These are phyloP conservation scores for Alternaria triticina DNA, from an alignment of 2,329 filamentous ascomycete genomes.

Conservation along the genomic window DNA sequence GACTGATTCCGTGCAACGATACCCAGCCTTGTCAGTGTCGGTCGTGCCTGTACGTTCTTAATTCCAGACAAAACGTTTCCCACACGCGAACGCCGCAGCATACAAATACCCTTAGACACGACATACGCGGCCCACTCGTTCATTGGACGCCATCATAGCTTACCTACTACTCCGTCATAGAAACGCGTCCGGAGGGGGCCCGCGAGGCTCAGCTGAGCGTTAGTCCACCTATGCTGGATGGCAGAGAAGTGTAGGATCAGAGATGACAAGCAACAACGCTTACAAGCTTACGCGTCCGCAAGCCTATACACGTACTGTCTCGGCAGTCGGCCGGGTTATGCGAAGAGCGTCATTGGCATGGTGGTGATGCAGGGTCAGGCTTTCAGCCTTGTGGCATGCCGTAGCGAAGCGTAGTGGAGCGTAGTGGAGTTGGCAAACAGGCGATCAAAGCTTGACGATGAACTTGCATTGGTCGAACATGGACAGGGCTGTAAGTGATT, in stretches of 20 bases:
- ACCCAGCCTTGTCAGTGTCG: neutral
- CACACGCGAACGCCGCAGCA: slow-evolving; percentile 27
- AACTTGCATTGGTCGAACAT: neutral
- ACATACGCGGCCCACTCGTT: slow-evolving; percentile 15
- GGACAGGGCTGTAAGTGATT: neutral
- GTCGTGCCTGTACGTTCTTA: neutral
- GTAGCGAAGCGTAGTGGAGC: neutral
- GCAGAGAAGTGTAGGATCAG: neutral
- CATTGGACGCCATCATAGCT: slow-evolving; percentile 8
- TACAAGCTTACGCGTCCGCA: slow-evolving; percentile 22
- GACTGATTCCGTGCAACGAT: neutral
- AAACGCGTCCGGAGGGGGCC: slow-evolving; percentile 21
- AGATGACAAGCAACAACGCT: slow-evolving; percentile 3
- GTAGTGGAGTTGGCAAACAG: neutral
- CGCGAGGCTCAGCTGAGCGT: slow-evolving; percentile 10
- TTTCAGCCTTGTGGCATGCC: slow-evolving; percentile 14
- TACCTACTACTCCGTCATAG: neutral
- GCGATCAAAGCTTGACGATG: neutral
- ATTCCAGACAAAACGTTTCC: slow-evolving; percentile 54
- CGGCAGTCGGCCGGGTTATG: neutral
- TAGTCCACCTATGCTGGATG: neutral
- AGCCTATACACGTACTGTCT: slow-evolving; percentile 8
- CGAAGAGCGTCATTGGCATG: slow-evolving; percentile 13
- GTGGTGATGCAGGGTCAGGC: slow-evolving; percentile 13
- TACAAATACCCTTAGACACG: slow-evolving; percentile 14